Evolutionary conservation across 495 filamentous ascomycete species (phyloP), one percentile per base, ranked within the genome.

Genomic region (Cercophora newfieldiana): DNA sequence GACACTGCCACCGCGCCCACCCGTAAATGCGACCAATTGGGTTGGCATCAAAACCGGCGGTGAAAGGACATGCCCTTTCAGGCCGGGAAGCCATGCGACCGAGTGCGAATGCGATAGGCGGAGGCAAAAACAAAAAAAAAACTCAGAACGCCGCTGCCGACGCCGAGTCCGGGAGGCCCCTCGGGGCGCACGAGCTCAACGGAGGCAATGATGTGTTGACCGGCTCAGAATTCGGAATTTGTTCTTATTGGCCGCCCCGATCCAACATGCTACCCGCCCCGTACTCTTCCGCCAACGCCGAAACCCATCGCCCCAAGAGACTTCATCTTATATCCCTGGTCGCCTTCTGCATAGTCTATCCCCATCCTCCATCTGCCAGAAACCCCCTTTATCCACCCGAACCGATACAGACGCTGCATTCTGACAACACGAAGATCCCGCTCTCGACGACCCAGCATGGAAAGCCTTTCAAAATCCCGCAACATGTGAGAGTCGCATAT

Each of bases 391-490:
- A 66, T 69, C 60, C 44, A 50, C 0, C 64, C 64, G 30, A 66
- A 69, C 7, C 33, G 24, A 50, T 63, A 69, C 62, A 26, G 49
- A 16, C 57, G 29, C n/a, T 37, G 56, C 66, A 68, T 65, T 44
- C 50, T 5, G n/a, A 44, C 57, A 0, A 68, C 56, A 1, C 55
- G 57, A 0, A 56, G 48, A 14, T 65, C 30, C 22, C 63, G 25
- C 25, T 65, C 61, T 18, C 29, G 31, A 14, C 65, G 65, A 14
- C 66, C 58, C 60, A 75, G 50, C 44, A 66, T 69, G 33, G 72
- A 71, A n/a, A 74, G 21, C 19, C 76, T 67, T 22, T 75, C 74
- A 47, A 73, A 72, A 22, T 64, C 70, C 47, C 49, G 24, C 4
- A 73, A 51, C 50, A 53, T 53, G 2, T 26, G 50, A 3, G 50